These are phyloP conservation scores for Fusarium lyarnte DNA, from an alignment of 2,329 filamentous ascomycete genomes.

Conservation along the genomic window DNA sequence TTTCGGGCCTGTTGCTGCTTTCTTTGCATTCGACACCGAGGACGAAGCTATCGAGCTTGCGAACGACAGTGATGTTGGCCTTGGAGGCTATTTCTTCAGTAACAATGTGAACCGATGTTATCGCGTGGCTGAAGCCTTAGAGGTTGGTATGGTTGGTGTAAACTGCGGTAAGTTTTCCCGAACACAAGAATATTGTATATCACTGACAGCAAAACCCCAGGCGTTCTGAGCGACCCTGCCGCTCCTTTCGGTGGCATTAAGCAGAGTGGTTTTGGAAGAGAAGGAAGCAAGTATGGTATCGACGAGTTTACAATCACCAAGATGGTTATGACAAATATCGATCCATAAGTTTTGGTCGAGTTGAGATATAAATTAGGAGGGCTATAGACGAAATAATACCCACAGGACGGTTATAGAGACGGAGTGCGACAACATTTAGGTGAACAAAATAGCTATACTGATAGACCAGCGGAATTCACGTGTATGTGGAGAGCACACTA, in stretches of 20 bases:
- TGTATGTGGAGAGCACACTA: neutral
- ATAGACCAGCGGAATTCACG: neutral
- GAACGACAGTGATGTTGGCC: slow-evolving; percentile 72
- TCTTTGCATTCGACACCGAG: slow-evolving; percentile 75
- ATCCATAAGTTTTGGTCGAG: slow-evolving; percentile 18
- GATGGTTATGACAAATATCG: slow-evolving; percentile 54
- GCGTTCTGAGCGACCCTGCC: slow-evolving; percentile 61
- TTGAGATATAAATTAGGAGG: slow-evolving; percentile 1
- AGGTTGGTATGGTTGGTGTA: slow-evolving; percentile 53
- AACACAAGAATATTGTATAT: neutral
- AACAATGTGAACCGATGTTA: slow-evolving; percentile 51
- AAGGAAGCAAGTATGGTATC: slow-evolving; percentile 77
- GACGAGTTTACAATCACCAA: slow-evolving; percentile 77
- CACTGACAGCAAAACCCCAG: slow-evolving; percentile 33
- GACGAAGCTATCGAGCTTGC: slow-evolving; percentile 74
- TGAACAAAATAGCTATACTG: neutral
- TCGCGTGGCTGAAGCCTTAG: slow-evolving; percentile 58
- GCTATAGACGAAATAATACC: slow-evolving; percentile 36
- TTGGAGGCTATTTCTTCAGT: slow-evolving; percentile 78
- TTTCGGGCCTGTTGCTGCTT: slow-evolving; percentile 75
- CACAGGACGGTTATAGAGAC: neutral
- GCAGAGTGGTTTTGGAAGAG: slow-evolving; percentile 78
- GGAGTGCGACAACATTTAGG: neutral
- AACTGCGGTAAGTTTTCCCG: slow-evolving; percentile 40
- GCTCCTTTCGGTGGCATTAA: slow-evolving; percentile 79